Base-by-base conservation (phyloP, 1,284 basidiomycete genomes). In the Malassezia caprae region DNA sequence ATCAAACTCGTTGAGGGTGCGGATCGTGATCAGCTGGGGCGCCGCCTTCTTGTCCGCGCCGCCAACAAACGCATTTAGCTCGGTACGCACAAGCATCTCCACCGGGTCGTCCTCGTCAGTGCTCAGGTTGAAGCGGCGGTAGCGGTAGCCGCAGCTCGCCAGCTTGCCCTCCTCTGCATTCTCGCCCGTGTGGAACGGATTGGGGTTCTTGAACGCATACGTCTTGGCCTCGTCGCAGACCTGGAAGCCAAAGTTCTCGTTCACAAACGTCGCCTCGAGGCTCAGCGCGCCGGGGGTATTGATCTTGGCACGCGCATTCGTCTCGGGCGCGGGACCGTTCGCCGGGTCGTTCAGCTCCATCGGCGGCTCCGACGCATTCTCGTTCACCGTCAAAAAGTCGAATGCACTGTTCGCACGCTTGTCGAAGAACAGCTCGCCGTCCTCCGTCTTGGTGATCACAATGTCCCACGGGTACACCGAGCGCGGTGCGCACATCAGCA, bases 401-500 rank as follows among this genome's bases (percentile, higher is more conserved):
- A 98, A 96, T 1, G 93, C 86, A 52, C 93, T 93, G 28, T 91
- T 91, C 39, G 76, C 75, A 56, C 94, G 87, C 78, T 99, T 98
- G 80, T 99, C 94, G 63, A 99, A 83, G 81, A 89, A 98, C 23
- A 99, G 78, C 76, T 86, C 88, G 78, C 90, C 85, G 37, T 90
- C 90, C 51, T 62, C 65, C 72, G 94, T 88, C 49, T 89, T 85
- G 48, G 90, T 82, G 65, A 98, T 86, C 62, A 98, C 87, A 60
- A 99, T 90, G 76, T 99, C 94, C 94, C 94, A 99, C 23, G 94
- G 93, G 78, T 96, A 93, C 58, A 96, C 88, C 13, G 90, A 91
- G 63, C 94, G 82, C 6, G 90, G 84, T 8, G 93, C 86, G 67
- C 87, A 90, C 94, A 99, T 98, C 62, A 99, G 83, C 17, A 96